Evolutionary conservation across 2,329 filamentous ascomycete genomes (phyloP).

Genomic region (Colletotrichum tanaceti): DNA sequence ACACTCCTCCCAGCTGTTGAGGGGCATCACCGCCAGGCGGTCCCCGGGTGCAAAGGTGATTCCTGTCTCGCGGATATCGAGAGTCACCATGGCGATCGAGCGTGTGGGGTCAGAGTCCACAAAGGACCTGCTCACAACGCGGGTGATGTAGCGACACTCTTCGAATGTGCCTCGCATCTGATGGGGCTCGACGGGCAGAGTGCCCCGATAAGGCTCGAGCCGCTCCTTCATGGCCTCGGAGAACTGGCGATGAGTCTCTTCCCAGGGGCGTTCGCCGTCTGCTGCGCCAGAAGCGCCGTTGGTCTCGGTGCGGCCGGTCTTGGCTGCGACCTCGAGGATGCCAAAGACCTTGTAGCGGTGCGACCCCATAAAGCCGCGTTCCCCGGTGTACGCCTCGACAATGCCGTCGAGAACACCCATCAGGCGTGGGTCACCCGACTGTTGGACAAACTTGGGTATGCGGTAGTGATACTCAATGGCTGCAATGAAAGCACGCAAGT

Average conservation of each 20-base stretch:
- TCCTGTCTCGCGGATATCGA: conserved; percentile 64
- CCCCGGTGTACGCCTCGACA: conserved; percentile 65
- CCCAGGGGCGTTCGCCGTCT: conserved; percentile 58
- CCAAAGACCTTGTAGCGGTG: conserved; percentile 68
- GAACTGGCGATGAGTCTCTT: conserved; percentile 62
- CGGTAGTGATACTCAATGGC: conserved; percentile 65
- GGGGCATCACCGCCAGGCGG: conserved; percentile 64
- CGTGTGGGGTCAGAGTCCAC: conserved; percentile 60
- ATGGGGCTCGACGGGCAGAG: conserved; percentile 60
- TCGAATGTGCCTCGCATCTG: conserved; percentile 66
- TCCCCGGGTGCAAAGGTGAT: conserved; percentile 66
- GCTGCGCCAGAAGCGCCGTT: conserved; percentile 62
- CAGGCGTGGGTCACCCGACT: conserved; percentile 60
- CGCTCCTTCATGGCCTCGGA: conserved; percentile 66
- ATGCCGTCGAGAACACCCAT: conserved; percentile 66
- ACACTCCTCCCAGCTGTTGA: conserved; percentile 66
- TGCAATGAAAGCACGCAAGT: conserved; percentile 65
- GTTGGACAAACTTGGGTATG: conserved; percentile 63
- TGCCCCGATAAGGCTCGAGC: conserved; percentile 61
- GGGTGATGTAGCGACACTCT: conserved; percentile 62
- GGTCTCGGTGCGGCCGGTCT: conserved; percentile 64
- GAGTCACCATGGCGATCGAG: conserved; percentile 60
- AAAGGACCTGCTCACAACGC: conserved; percentile 56
- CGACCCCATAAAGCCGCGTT: conserved; percentile 66
- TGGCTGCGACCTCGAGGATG: conserved; percentile 65